These are phyloP conservation scores for Tympanopsis confertula DNA, from an alignment of 2,329 filamentous ascomycete genomes.

Conservation along the genomic window DNA sequence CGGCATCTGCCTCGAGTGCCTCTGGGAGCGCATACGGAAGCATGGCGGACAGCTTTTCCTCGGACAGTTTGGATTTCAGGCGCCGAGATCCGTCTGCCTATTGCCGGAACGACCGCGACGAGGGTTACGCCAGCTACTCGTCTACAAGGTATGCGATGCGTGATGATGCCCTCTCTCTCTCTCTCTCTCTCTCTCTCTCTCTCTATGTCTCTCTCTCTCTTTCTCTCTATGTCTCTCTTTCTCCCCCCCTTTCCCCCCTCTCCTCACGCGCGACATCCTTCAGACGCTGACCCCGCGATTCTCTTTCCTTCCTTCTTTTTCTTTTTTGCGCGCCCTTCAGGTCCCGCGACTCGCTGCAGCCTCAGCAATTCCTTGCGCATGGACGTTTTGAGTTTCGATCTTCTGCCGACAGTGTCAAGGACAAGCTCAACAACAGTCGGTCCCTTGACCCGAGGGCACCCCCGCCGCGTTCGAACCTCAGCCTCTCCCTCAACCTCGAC, in stretches of 20 bases:
- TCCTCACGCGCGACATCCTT: not conserved
- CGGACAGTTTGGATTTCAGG: not conserved
- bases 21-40: constrained; percentile 14
- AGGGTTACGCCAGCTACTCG: not conserved
- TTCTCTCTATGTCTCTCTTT: too few relatives aligned
- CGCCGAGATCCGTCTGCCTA: not conserved
- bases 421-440: not conserved
- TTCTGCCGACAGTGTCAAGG: not conserved
- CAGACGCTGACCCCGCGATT: not conserved
- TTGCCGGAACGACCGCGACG: not conserved
- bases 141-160: not conserved
- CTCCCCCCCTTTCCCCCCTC: too few relatives aligned
- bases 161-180: too few relatives aligned
- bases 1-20: constrained; percentile 15
- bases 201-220: too few relatives aligned
- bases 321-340: not conserved
- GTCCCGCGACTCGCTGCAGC: not conserved
- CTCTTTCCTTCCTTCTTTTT: not conserved
- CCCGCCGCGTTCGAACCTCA: not conserved
- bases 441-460: not conserved
- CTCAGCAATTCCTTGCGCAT: not conserved
- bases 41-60: not conserved
- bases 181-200: too few relatives aligned
- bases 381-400: not conserved
- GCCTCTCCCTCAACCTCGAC: not conserved